Conservation (phyloP, 345 rosid genomes). For the Eucalyptus erythrocorys region DNA sequence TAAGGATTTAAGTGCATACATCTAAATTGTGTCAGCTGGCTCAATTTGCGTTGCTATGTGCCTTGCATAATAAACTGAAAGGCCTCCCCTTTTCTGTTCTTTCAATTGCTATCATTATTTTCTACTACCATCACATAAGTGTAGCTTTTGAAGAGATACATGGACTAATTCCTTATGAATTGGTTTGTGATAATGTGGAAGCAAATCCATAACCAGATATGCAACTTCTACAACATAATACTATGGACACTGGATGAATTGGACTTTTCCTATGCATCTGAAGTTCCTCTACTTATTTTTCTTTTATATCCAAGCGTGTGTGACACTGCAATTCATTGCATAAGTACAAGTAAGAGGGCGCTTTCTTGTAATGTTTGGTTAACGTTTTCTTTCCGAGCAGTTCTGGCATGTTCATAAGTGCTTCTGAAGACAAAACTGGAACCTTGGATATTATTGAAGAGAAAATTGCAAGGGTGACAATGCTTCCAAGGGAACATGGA, state of each 20-base stretch:
- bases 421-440: constrained; percentile 38
- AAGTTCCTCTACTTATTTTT: neutral
- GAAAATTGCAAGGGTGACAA: constrained; percentile 53
- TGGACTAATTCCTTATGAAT: neutral
- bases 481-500: constrained; percentile 35
- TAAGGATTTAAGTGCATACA: neutral
- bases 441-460: constrained; percentile 41
- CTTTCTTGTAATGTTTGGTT: neutral
- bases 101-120: neutral
- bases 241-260: neutral
- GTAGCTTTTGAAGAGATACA: neutral
- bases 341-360: neutral
- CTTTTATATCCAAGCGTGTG: neutral
- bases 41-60: neutral
- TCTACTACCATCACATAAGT: neutral
- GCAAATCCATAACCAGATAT: neutral
- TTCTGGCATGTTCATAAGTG: constrained; percentile 41
- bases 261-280: neutral
- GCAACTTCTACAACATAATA: neutral
- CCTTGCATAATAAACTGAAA: neutral
- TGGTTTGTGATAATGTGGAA: neutral
- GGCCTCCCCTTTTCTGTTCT: neutral
- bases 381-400: constrained; percentile 15
- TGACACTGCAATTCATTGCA: neutral
- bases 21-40: neutral